Percentiles rank a stretch among this genome's conserved stretches.
phyloP scores from a whole-genome alignment of 805 yeast genomes.

The Spencermartinsiella europaea region DNA sequence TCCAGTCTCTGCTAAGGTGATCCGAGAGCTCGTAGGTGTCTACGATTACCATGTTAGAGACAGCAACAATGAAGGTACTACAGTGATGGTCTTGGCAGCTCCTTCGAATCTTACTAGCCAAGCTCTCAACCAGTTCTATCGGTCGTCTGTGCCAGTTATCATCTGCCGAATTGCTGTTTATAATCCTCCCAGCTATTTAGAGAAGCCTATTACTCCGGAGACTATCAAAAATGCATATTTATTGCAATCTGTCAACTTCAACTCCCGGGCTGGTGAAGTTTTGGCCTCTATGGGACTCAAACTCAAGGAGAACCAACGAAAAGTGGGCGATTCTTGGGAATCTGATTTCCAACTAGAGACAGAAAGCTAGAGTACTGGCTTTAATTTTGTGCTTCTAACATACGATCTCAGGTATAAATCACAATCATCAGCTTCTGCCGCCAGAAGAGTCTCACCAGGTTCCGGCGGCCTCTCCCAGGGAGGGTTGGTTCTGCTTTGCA shows the following conservation, averaged over 20 bases:
- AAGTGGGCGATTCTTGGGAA: neutral
- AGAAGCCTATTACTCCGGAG: neutral
- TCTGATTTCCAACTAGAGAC: neutral
- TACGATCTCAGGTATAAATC: too few species aligned
- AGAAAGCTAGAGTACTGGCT: too few species aligned
- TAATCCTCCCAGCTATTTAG: neutral
- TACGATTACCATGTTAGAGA: constrained; percentile 25
- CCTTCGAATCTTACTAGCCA: constrained; percentile 11
- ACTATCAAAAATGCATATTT: neutral
- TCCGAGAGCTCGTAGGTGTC: constrained; percentile 53
- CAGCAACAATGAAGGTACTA: constrained; percentile 2
- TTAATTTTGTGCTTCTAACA: too few species aligned
- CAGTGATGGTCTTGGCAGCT: constrained; percentile 11
- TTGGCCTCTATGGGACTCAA: neutral
- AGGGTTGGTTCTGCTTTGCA: too few species aligned
- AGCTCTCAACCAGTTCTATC: constrained; percentile 8
- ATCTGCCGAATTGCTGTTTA: constrained; percentile 10
- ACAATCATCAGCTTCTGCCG: too few species aligned
- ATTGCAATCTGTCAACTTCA: neutral
- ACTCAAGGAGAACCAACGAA: neutral
- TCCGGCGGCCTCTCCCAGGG: too few species aligned
- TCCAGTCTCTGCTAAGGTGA: constrained; percentile 41
- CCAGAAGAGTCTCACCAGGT: too few species aligned
- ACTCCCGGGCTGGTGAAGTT: neutral
- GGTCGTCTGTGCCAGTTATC: constrained; percentile 12